Evolutionary conservation across 345 rosid species (phyloP).

Genomic region (Streptanthus diversifolius): DNA sequence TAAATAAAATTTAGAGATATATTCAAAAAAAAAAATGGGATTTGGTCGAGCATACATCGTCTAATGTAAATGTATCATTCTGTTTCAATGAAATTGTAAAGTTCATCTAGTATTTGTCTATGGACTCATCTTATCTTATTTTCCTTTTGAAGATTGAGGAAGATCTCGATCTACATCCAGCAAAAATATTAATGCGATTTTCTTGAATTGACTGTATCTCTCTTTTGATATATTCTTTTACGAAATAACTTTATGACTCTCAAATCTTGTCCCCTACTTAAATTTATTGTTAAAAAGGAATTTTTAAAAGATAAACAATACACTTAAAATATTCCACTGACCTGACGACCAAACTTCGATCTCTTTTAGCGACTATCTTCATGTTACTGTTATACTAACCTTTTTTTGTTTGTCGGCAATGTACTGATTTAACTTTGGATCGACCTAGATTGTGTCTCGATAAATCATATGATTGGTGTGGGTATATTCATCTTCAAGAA

Average conservation of each 20-base stretch:
- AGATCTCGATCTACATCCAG: background rate
- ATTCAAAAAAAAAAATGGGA: no score
- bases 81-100: background rate
- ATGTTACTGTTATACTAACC: background rate
- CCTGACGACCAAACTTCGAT: background rate
- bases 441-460: background rate
- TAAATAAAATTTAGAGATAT: background rate
- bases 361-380: background rate
- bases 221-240: background rate
- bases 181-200: background rate
- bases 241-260: slow-evolving; percentile 5
- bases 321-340: background rate
- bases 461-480: background rate
- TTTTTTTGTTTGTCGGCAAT: slow-evolving; percentile 19
- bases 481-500: background rate
- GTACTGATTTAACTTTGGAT: slow-evolving; percentile 2
- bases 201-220: background rate
- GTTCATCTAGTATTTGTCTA: background rate
- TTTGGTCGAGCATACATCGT: background rate
- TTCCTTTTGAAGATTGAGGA: background rate
- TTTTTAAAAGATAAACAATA: background rate
- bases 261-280: background rate
- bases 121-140: background rate
- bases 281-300: background rate
- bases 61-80: background rate